A percentile compares a stretch with the other conserved stretches of the same genome.
Evolutionary conservation across 352 stramenopile species (phyloP).

Genomic region (Phytophthora pluvialis): DNA sequence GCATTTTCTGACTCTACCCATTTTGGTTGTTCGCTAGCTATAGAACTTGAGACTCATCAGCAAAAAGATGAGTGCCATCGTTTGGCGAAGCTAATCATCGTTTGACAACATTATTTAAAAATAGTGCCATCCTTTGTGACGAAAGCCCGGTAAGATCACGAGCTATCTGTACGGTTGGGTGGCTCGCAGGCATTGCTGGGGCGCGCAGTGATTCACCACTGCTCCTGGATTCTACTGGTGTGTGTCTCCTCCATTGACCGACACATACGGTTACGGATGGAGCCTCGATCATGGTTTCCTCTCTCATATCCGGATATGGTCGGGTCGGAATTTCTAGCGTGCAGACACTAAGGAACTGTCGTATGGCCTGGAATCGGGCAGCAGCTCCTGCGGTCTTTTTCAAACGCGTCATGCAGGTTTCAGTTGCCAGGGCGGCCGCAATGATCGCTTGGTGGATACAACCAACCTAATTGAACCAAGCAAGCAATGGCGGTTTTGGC

Average conservation of each 20-base stretch:
- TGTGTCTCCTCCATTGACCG: background rate
- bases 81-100: too few relatives aligned
- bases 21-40: too few relatives aligned
- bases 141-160: background rate
- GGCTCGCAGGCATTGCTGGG: slow-evolving; percentile 1
- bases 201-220: background rate
- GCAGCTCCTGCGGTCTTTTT: background rate
- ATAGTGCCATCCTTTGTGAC: too few relatives aligned
- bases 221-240: slow-evolving; percentile 10
- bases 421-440: background rate
- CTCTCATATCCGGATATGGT: slow-evolving; percentile 27
- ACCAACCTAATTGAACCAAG: background rate
- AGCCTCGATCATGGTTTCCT: slow-evolving; percentile 14
- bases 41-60: too few relatives aligned
- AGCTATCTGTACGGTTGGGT: slow-evolving; percentile 7
- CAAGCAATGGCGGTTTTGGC: background rate
- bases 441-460: too few relatives aligned
- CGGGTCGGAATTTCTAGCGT: slow-evolving; percentile 10
- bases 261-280: slow-evolving; percentile 21
- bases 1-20: too few relatives aligned
- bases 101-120: too few relatives aligned
- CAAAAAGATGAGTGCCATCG: too few relatives aligned
- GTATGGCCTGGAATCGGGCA: too few relatives aligned
- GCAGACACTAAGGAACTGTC: too few relatives aligned
- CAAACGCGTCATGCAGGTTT: too few relatives aligned